Conservation (phyloP, 116 monocot genomes). For the Papilionanthe hybrid region DNA sequence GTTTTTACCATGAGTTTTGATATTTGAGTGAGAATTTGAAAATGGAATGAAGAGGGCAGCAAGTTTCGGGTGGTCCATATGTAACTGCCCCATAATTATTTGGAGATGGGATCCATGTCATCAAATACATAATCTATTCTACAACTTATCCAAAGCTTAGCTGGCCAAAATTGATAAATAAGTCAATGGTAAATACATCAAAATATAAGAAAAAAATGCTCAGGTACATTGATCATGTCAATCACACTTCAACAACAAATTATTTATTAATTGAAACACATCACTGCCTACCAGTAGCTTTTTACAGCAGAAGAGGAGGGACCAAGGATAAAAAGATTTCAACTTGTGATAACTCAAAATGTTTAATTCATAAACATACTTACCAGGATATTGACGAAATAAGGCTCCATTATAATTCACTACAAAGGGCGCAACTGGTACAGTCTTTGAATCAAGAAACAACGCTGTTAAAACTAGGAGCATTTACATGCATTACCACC, state of each 20-base stretch:
- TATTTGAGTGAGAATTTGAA: no score
- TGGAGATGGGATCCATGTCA: neutral
- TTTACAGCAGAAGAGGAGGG: neutral
- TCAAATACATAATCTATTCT: neutral
- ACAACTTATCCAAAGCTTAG: neutral
- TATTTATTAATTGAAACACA: neutral
- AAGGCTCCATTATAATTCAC: conserved; percentile 91
- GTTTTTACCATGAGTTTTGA: no score
- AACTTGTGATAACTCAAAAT: neutral
- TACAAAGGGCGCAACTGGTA: conserved; percentile 85
- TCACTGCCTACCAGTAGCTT: neutral
- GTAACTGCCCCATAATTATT: neutral
- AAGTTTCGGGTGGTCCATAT: no score
- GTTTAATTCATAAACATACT: conserved; percentile 3
- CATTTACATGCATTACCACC: no score
- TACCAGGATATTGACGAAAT: conserved; percentile 98
- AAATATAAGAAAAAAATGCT: neutral
- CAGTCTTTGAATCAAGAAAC: conserved; percentile 52
- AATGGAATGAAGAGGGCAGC: no score
- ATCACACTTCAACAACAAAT: neutral
- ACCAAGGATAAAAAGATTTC: neutral
- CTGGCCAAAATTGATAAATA: neutral
- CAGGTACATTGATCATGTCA: neutral
- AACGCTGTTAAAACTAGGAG: conserved; percentile 8
- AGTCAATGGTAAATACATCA: neutral